phyloP scores from a whole-genome alignment of 1,284 basidiomycete species.

The Rhodotorula sp. region DNA sequence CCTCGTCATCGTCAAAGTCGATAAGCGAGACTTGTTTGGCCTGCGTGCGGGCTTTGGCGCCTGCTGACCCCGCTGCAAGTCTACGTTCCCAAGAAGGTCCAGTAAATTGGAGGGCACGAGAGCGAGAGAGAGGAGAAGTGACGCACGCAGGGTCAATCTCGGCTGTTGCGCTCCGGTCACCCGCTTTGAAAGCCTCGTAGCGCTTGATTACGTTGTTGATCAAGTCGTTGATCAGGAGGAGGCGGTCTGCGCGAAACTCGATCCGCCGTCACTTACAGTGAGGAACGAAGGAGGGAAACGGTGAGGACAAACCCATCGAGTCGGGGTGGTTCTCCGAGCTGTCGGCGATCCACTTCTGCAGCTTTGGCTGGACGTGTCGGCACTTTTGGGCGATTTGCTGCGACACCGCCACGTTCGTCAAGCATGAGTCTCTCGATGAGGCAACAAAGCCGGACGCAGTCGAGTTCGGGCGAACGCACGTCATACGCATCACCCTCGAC shows the following conservation, averaged over 20 bases:
- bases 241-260: conserved; percentile 63
- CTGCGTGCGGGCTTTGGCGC: conserved; percentile 30
- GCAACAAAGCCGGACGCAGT: neutral
- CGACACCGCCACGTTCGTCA: neutral
- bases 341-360: conserved; percentile 98
- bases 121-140: neutral
- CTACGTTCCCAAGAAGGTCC: neutral
- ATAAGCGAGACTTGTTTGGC: conserved; percentile 44
- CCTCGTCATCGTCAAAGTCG: conserved; percentile 44
- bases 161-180: conserved; percentile 69
- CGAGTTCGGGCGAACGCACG: conserved; percentile 54
- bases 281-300: neutral
- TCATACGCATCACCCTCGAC: conserved; percentile 85
- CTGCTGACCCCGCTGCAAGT: neutral
- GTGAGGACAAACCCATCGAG: conserved; percentile 66
- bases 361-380: conserved; percentile 79
- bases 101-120: neutral
- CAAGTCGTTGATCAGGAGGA: conserved; percentile 94
- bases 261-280: neutral
- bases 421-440: neutral
- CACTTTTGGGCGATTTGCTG: conserved; percentile 89
- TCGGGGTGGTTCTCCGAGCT: conserved; percentile 66
- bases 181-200: conserved; percentile 87
- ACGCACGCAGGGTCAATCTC: conserved; percentile 55
- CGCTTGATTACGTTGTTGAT: conserved; percentile 89